Evolutionary conservation across 306 rosid genomes (phyloP).

Genomic region (Prunus campanulata): DNA sequence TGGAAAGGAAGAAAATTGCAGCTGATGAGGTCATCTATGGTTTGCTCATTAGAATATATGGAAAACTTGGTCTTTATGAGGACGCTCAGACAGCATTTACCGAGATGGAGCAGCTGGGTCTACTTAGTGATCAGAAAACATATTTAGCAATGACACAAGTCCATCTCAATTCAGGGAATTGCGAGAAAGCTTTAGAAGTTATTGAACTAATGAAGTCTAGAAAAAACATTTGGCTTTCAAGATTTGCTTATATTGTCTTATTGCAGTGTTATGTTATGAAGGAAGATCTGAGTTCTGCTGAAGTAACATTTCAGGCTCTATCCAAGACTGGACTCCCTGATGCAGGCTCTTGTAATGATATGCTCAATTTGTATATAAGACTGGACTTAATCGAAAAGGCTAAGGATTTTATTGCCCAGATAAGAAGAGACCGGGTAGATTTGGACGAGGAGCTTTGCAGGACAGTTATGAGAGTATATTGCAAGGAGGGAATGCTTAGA

Average conservation of each 20-base stretch:
- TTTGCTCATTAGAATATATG: constrained; percentile 86
- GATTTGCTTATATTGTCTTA: constrained; percentile 81
- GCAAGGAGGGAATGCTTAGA: constrained; percentile 68
- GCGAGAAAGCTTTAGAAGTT: constrained; percentile 57
- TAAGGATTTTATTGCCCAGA: constrained; percentile 54
- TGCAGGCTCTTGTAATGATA: constrained; percentile 77
- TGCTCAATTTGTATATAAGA: constrained; percentile 66
- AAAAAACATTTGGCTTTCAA: constrained; percentile 57
- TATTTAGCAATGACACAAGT: constrained; percentile 96
- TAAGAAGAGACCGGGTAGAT: constrained; percentile 43
- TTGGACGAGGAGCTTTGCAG: constrained; percentile 73
- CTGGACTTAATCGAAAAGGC: constrained; percentile 60
- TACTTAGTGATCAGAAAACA: constrained; percentile 81
- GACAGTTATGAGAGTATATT: constrained; percentile 63
- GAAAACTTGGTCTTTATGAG: constrained; percentile 78
- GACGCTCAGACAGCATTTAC: constrained; percentile 76
- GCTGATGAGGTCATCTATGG: constrained; percentile 96
- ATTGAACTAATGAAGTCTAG: constrained; percentile 75
- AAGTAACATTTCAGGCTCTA: constrained; percentile 63
- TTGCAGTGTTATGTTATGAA: constrained; percentile 81
- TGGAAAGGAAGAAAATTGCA: constrained; percentile 52
- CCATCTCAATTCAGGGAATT: constrained; percentile 69
- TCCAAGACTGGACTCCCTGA: constrained; percentile 80
- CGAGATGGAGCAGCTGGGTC: constrained; percentile 61
- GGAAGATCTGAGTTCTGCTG: constrained; percentile 69